phyloP scores from a whole-genome alignment of 768 basidiomycete species.

The Daedalea quercina region DNA sequence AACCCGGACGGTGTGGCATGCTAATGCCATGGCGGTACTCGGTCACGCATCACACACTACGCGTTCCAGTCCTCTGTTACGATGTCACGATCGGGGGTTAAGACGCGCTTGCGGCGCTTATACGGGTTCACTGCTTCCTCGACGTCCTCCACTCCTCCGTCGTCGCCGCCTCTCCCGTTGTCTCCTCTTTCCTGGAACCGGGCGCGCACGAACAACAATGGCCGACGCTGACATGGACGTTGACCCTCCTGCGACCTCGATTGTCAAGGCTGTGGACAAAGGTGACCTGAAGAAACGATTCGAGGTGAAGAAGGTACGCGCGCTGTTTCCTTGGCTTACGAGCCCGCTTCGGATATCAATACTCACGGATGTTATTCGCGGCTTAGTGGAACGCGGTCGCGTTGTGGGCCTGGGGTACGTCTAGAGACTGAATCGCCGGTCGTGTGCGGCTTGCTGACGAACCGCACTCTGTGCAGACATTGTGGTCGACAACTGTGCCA shows the following conservation, averaged over 20 bases:
- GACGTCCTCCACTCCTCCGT: constrained; percentile 11
- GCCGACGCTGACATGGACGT: constrained; percentile 57
- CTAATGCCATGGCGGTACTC: too few species aligned
- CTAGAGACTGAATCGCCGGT: neutral
- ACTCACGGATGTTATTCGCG: neutral
- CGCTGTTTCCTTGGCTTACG: neutral
- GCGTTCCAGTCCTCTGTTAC: constrained; percentile 1
- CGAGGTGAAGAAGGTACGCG: constrained; percentile 93
- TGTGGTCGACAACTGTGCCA: constrained; percentile 98
- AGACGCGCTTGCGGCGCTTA: constrained; percentile 2
- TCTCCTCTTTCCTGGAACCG: neutral
- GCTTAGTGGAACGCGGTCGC: constrained; percentile 96
- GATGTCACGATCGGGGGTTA: constrained; percentile 3
- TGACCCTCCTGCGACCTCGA: constrained; percentile 41
- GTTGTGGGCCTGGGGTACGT: constrained; percentile 95
- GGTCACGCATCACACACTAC: constrained; percentile 1
- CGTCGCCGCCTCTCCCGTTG: neutral
- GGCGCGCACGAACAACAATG: constrained; percentile 28
- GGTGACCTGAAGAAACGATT: constrained; percentile 78
- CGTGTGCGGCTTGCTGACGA: constrained; percentile 1
- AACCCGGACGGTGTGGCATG: too few species aligned
- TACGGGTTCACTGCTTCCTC: constrained; percentile 8
- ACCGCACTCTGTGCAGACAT: constrained; percentile 54
- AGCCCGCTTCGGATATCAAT: neutral
- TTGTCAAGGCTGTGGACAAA: constrained; percentile 34